phyloP scores from a whole-genome alignment of 106 monocot genomes.

The Gastrodia elata region DNA sequence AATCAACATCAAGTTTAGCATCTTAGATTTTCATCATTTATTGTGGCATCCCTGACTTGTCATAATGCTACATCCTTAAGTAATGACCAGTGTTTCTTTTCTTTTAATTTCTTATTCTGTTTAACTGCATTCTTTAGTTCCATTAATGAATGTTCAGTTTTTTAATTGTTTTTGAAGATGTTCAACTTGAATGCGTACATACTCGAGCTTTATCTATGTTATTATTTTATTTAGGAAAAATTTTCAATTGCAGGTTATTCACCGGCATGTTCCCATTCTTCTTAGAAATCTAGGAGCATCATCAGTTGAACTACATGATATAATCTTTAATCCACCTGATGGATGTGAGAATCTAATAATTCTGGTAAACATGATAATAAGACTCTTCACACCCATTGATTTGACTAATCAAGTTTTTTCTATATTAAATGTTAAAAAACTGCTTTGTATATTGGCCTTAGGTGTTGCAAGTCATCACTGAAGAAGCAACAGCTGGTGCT shows the following conservation, averaged over 20 bases:
- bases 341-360: constrained; percentile 78
- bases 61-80: background rate
- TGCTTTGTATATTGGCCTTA: constrained; percentile 14
- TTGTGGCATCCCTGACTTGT: background rate
- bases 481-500: constrained; percentile 64
- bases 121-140: background rate
- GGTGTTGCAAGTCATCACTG: constrained; percentile 78
- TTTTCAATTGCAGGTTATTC: constrained; percentile 45
- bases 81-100: background rate
- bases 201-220: background rate
- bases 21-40: background rate
- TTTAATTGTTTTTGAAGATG: background rate
- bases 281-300: constrained; percentile 66
- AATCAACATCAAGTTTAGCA: background rate
- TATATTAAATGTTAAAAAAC: constrained; percentile 3
- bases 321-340: constrained; percentile 76
- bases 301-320: constrained; percentile 43
- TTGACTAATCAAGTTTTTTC: background rate
- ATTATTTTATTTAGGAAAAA: background rate
- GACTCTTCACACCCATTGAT: background rate
- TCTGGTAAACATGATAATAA: constrained; percentile 44
- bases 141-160: background rate
- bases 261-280: constrained; percentile 68
- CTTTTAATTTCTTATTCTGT: background rate
- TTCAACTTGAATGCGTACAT: constrained; percentile 2